A percentile compares a stretch with the other conserved stretches of the same genome.
These are phyloP conservation scores for Pleurotus pulmonarius DNA, from an alignment of 768 basidiomycete species.

Conservation along the genomic window DNA sequence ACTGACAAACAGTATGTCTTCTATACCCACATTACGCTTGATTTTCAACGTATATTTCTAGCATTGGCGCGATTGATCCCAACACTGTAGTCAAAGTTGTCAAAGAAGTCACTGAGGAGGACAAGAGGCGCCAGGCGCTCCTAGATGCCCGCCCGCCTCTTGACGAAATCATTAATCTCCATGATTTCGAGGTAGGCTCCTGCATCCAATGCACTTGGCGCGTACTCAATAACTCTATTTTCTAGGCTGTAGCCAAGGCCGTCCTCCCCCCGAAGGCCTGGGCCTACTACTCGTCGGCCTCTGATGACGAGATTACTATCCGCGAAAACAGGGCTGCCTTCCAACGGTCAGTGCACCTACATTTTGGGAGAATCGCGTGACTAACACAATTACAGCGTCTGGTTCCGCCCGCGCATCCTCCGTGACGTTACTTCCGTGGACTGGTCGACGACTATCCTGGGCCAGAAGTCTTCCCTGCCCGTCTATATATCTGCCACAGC, in stretches of 20 bases:
- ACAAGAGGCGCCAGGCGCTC: constrained; percentile 64
- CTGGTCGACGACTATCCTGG: constrained; percentile 80
- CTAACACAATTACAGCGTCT: constrained; percentile 43
- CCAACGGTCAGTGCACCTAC: constrained; percentile 54
- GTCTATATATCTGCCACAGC: constrained; percentile 86
- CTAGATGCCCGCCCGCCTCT: constrained; percentile 68
- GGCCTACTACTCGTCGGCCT: constrained; percentile 96
- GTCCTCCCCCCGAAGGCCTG: constrained; percentile 87
- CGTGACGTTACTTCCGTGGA: constrained; percentile 85
- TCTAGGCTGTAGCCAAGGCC: constrained; percentile 76
- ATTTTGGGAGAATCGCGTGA: background rate
- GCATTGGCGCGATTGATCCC: constrained; percentile 70
- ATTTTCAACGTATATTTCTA: constrained; percentile 16
- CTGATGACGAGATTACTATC: constrained; percentile 90
- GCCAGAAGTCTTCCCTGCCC: constrained; percentile 70
- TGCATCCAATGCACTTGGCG: background rate
- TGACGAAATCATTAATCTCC: constrained; percentile 80
- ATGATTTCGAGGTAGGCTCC: constrained; percentile 82
- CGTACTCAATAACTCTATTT: background rate
- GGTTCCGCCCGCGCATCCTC: constrained; percentile 88
- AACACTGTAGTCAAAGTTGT: constrained; percentile 61
- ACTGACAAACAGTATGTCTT: constrained; percentile 75
- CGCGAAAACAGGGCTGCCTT: constrained; percentile 91
- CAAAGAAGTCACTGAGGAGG: constrained; percentile 63
- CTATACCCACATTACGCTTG: background rate